phyloP scores from a whole-genome alignment of 2,329 filamentous ascomycete species.

The Neonectria coccinea region DNA sequence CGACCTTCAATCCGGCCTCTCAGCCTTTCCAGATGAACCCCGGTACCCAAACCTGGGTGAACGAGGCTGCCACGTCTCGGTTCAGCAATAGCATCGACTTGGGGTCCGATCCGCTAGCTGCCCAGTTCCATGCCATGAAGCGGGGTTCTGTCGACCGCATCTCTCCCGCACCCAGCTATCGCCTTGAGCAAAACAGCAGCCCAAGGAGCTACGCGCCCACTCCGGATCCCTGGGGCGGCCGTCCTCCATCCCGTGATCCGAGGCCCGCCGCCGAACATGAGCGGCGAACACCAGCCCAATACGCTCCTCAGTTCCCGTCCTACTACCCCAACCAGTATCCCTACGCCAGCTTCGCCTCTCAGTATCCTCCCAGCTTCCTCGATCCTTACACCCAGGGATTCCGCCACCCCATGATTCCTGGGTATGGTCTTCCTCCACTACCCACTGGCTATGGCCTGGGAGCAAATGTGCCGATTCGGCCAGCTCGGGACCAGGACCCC shows the following conservation, averaged over 20 bases:
- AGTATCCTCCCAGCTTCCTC: constrained; percentile 52
- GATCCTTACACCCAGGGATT: constrained; percentile 52
- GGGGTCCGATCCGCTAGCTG: constrained; percentile 48
- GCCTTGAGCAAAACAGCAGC: constrained; percentile 46
- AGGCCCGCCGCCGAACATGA: constrained; percentile 53
- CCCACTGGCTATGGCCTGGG: constrained; percentile 47
- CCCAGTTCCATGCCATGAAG: constrained; percentile 47
- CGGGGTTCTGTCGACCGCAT: constrained; percentile 55
- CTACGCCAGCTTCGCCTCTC: constrained; percentile 46
- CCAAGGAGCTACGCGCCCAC: constrained; percentile 45
- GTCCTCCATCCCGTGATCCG: constrained; percentile 50
- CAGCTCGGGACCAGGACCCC: constrained; percentile 67
- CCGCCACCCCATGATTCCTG: constrained; percentile 52
- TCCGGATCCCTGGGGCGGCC: constrained; percentile 55
- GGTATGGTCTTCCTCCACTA: constrained; percentile 51
- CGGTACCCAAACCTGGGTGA: constrained; percentile 59
- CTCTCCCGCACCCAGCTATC: constrained; percentile 49
- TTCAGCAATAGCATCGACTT: constrained; percentile 48
- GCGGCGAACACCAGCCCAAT: constrained; percentile 51
- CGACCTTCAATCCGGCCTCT: constrained; percentile 46
- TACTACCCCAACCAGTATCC: constrained; percentile 50
- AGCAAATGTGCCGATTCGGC: constrained; percentile 47
- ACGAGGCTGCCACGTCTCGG: constrained; percentile 44
- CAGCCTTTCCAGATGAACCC: constrained; percentile 62
- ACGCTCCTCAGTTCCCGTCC: constrained; percentile 44